Evolutionary conservation across 768 basidiomycete genomes (phyloP), one percentile per base, ranked within the genome.

Genomic region (Coprinellus aureogranulatus): DNA sequence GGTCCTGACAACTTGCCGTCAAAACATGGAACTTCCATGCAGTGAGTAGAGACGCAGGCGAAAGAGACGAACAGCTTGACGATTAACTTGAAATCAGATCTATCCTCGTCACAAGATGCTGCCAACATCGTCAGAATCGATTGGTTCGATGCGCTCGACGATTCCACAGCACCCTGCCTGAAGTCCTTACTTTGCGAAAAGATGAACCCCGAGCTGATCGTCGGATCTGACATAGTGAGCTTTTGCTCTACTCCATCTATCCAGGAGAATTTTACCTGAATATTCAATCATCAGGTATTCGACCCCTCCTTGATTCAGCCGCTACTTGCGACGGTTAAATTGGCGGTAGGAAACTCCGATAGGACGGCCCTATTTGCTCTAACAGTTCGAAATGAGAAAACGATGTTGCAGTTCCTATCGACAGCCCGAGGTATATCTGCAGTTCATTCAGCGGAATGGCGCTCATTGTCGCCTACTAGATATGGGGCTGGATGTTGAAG

Each of bases 201-300:
- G 20, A 71, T 81, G 14, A 66, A 75, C 5, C 75, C 81, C 2
- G 84, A 89, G 49, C 54, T 91, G 8, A 74, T 92, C 37, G 64
- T 93, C 0, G 90, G 90, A 8, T 86, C 90, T 41, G 90, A 93
- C 65, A 75, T 91, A 47, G 79, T 79, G 41, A 30, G 70, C 23
- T 30, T 18, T n/a, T 56, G 37, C 42, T 4, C 50, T 49, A 10
- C 31, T 34, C 6, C 4, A 18, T 26, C 37, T 10, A 52, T 44
- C 27, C 23, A n/a, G n/a, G n/a, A n/a, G n/a, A n/a, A n/a, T n/a
- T n/a, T n/a, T n/a, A n/a, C n/a, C n/a, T n/a, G n/a, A n/a, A n/a
- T n/a, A n/a, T n/a, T n/a, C n/a, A n/a, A n/a, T n/a, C n/a, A n/a
- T n/a, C 58, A 91, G 89, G 83, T 88, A 5, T 92, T 85, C 63